Percentiles rank a stretch among this genome's conserved stretches.
Conservation (phyloP, 192 early-diverging fungal genomes). For the Ambispora gerdemannii region DNA sequence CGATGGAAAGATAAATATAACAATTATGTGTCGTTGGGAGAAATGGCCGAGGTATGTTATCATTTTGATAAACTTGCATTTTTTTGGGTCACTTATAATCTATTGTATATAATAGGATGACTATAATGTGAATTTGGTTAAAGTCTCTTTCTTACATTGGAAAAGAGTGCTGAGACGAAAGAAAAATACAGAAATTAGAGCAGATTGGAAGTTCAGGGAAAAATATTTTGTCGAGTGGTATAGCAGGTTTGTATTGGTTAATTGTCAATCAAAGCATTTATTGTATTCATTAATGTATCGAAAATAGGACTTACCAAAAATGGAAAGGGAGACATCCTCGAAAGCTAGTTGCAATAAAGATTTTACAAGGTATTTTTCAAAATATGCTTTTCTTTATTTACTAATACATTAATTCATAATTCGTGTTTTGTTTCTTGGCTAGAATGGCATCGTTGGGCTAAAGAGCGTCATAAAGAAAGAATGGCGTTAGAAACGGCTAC, state of each 20-base stretch:
- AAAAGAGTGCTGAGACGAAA: neutral
- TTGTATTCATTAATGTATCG: neutral
- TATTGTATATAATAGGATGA: constrained; percentile 13
- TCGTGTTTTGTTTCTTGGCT: neutral
- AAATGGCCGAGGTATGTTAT: constrained; percentile 20
- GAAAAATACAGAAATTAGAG: neutral
- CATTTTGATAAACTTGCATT: neutral
- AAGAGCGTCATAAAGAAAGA: neutral
- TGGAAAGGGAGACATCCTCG: neutral
- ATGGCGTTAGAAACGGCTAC: no score
- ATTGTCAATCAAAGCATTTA: neutral
- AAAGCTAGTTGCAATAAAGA: neutral
- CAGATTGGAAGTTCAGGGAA: neutral
- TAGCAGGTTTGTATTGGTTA: neutral
- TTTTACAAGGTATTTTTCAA: constrained; percentile 4
- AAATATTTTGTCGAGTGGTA: constrained; percentile 24
- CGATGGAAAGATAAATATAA: constrained; percentile 21
- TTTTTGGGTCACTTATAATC: neutral
- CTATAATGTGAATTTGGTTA: constrained; percentile 13
- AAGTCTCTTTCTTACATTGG: constrained; percentile 6
- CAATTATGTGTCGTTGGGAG: constrained; percentile 7
- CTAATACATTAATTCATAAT: neutral
- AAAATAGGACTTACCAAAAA: neutral
- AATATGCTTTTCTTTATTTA: neutral
- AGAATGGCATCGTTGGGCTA: constrained; percentile 1